A percentile compares a stretch with the other conserved stretches of the same genome.
Conservation (phyloP, 1,284 basidiomycete species). For the Sanguinoderma infundibulare region DNA sequence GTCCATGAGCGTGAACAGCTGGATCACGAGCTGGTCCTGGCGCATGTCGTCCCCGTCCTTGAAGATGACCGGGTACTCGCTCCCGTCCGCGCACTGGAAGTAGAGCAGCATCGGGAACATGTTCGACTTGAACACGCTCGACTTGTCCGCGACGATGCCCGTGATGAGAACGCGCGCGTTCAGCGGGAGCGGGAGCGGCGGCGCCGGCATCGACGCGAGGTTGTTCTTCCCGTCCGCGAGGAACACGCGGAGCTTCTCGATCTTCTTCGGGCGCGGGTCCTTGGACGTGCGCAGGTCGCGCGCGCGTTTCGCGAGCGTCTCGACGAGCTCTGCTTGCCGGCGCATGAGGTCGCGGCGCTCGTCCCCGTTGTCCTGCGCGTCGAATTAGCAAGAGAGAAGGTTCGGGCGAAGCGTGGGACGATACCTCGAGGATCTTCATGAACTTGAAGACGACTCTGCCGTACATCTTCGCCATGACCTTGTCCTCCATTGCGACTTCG, state of each 20-base stretch:
- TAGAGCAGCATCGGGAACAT: conserved; percentile 91
- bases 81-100: conserved; percentile 80
- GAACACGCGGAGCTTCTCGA: conserved; percentile 88
- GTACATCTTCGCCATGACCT: conserved; percentile 89
- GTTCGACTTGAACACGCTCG: conserved; percentile 97
- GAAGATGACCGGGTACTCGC: conserved; percentile 94
- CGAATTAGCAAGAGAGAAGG: conserved; percentile 45
- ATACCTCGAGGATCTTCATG: conserved; percentile 85
- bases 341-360: conserved; percentile 83
- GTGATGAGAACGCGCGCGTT: conserved; percentile 84
- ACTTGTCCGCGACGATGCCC: conserved; percentile 90
- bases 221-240: conserved; percentile 87
- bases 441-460: conserved; percentile 88
- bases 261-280: conserved; percentile 95
- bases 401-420: not conserved
- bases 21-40: conserved; percentile 97
- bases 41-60: conserved; percentile 99
- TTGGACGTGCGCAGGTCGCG: conserved; percentile 89
- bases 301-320: conserved; percentile 82
- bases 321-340: conserved; percentile 86
- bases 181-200: conserved; percentile 86
- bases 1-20: conserved; percentile 98
- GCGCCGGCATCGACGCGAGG: conserved; percentile 73
- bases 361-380: conserved; percentile 59
- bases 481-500: conserved; percentile 83